Base-by-base conservation (phyloP, 2,329 filamentous ascomycete species). In the Neopestalotiopsis rosae region DNA sequence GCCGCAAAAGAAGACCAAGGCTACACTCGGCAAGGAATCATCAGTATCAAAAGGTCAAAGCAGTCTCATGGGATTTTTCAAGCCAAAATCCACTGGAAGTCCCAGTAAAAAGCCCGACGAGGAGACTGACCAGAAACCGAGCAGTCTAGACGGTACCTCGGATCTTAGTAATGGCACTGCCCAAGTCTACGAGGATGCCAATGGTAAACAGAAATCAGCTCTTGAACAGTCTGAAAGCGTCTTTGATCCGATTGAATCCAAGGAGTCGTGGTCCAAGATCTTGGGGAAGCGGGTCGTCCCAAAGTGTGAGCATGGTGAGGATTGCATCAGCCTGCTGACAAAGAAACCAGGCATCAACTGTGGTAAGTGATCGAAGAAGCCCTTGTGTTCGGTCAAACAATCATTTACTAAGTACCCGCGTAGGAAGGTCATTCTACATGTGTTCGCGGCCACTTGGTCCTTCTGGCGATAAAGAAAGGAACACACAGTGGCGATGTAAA, bases 281-380 rank as follows among this genome's bases (percentile, higher is more conserved):
- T 91, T 98, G 71, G 89, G 91, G 17, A 94, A 92, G 78, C 90
- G 92, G 68, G 82, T 89, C 1, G 85, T 89, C 1, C 96, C 96
- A 1, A 88, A 87, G 68, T 99, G 96, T 77, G 94, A 98, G 62
- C 96, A 99, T 76, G 86, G 90, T 66, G 95, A 98, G 74, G 92
- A 93, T 2, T 98, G 96, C 80, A 92, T 94, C 72, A 93, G 87
- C 72, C 83, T 95, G 65, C 87, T 91, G 20, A 97, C 95, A 1
- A 98, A 95, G 83, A 98, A 98, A 77, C 86, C 94, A 0, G 96
- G 96, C 1, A 83, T 93, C 71, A 99, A 98, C 76, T 91, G 78
- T 81, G 95, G 85, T 88, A 81, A 76, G 85, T 82, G 45, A 45
- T 38, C 20, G 14, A 62, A 24, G 1, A 9, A 52, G 17, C 45